phyloP scores from a whole-genome alignment of 2,329 filamentous ascomycete species.

The Domatiomyces catenatus region DNA sequence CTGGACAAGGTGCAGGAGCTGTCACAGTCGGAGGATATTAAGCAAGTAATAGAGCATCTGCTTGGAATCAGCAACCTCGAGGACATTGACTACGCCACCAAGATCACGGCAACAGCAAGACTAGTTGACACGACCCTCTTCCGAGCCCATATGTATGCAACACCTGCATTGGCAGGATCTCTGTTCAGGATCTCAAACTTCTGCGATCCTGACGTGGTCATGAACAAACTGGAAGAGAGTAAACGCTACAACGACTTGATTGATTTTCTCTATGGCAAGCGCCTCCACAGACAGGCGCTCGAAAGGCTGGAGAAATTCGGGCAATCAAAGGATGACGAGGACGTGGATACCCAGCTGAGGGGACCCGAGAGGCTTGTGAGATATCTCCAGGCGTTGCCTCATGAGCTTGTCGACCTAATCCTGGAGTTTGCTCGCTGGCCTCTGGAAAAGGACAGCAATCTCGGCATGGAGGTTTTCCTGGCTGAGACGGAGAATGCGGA shows the following conservation, averaged over 20 bases:
- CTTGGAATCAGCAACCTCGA: conserved; percentile 36
- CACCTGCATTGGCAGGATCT: conserved; percentile 67
- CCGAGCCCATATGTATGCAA: conserved; percentile 84
- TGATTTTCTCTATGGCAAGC: conserved; percentile 96
- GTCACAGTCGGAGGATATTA: conserved; percentile 25
- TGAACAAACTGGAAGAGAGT: conserved; percentile 77
- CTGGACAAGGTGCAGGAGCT: conserved; percentile 20
- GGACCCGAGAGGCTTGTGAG: conserved; percentile 72
- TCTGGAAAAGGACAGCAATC: conserved; percentile 50
- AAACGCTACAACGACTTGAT: conserved; percentile 84
- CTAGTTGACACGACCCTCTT: conserved; percentile 91
- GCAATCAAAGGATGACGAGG: conserved; percentile 31
- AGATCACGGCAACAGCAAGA: conserved; percentile 60
- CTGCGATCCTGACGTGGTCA: conserved; percentile 88
- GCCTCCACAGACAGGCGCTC: conserved; percentile 72
- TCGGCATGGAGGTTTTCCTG: conserved; percentile 85
- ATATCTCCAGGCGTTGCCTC: conserved; percentile 78
- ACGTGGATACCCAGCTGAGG: conserved; percentile 42
- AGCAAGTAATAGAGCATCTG: conserved; percentile 31
- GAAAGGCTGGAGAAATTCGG: conserved; percentile 73
- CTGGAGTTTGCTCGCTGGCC: conserved; percentile 88
- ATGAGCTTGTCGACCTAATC: conserved; percentile 77
- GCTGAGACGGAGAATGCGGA: conserved; percentile 93
- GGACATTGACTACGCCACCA: conserved; percentile 47
- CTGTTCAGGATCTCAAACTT: conserved; percentile 95